phyloP scores from a whole-genome alignment of 2,329 filamentous ascomycete genomes.

The Orbilia blumenaviensis region DNA sequence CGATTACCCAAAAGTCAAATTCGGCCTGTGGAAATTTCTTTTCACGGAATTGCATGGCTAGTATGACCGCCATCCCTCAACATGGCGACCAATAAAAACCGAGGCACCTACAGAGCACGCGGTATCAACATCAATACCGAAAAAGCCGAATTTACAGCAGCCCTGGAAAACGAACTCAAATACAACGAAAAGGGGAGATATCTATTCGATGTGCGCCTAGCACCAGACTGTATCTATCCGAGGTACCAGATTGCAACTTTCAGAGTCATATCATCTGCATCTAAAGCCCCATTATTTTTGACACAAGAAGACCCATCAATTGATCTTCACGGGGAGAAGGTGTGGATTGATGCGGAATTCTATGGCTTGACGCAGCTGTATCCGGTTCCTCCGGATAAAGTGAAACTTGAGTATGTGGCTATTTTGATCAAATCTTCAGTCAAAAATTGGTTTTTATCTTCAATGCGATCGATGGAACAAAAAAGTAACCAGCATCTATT shows the following conservation, averaged over 20 bases:
- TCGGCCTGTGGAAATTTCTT: too few relatives aligned
- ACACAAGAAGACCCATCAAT: not conserved
- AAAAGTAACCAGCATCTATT: too few relatives aligned
- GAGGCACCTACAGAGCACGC: conserved; percentile 6
- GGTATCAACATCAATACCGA: not conserved
- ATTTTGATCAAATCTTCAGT: not conserved
- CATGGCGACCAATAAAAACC: conserved; percentile 2
- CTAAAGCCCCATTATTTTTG: not conserved
- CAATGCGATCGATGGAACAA: too few relatives aligned
- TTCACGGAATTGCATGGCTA: too few relatives aligned
- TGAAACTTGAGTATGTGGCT: not conserved
- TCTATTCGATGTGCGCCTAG: not conserved
- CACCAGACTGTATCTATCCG: not conserved
- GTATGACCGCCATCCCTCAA: too few relatives aligned
- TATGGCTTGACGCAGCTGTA: not conserved
- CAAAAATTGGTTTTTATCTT: too few relatives aligned
- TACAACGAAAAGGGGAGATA: not conserved
- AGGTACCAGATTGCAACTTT: too few relatives aligned
- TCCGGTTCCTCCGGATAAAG: not conserved
- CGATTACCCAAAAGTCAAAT: too few relatives aligned
- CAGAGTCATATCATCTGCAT: too few relatives aligned
- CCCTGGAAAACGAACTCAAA: not conserved
- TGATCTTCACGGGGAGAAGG: not conserved
- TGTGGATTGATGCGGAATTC: not conserved
- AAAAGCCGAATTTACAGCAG: not conserved